Evolutionary conservation across 108 stramenopile genomes (phyloP).

Genomic region (Schizochytrium sp.): DNA sequence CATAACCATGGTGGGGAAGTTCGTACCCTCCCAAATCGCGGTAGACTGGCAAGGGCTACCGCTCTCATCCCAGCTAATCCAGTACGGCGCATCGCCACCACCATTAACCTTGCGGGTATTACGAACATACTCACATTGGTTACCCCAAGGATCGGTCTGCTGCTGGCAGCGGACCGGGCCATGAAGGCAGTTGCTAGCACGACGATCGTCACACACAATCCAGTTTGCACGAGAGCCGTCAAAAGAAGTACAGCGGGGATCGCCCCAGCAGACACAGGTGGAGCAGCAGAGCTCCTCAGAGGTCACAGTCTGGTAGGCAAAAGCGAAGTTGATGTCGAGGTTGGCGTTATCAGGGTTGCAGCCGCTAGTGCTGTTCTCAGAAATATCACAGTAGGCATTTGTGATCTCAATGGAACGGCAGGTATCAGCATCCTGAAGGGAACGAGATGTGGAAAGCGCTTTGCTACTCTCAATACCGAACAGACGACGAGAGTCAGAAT

Average conservation of each 20-base stretch:
- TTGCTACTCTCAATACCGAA: neutral
- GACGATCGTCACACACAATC: conserved; percentile 54
- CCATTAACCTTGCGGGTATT: neutral
- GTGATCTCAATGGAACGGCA: neutral
- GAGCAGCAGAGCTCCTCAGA: conserved; percentile 35
- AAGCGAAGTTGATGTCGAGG: neutral
- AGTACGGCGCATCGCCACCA: neutral
- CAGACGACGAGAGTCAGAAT: neutral
- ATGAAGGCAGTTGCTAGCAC: neutral
- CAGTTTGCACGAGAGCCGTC: neutral
- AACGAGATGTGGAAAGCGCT: neutral
- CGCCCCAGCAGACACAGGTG: conserved; percentile 38
- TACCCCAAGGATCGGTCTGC: neutral
- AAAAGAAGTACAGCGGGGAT: conserved; percentile 22
- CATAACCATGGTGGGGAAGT: conserved; percentile 12
- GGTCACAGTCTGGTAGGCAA: neutral
- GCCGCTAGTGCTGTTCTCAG: neutral
- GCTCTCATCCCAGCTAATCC: conserved; percentile 5
- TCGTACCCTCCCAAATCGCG: neutral
- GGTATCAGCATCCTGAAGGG: neutral
- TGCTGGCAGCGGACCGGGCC: neutral
- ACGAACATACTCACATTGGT: neutral
- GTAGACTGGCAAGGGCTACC: conserved; percentile 38
- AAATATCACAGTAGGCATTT: neutral
- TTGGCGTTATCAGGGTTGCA: neutral